Evolutionary conservation across 1,139 yeast genomes (phyloP).

Genomic region (Arxiozyma slooffiae): DNA sequence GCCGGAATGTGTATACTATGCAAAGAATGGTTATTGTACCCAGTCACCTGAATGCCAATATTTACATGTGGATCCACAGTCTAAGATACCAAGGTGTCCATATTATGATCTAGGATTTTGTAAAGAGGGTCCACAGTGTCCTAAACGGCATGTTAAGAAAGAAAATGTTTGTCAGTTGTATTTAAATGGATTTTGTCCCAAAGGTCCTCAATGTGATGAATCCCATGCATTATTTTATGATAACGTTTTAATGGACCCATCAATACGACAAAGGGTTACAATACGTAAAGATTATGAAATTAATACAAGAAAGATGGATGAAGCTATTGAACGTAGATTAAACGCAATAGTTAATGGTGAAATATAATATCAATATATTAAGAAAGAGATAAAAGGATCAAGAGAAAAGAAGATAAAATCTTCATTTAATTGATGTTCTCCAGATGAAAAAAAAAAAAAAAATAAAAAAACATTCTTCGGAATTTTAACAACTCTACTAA

Average conservation of each 20-base stretch:
- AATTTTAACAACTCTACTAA: no score
- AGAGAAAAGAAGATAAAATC: neutral
- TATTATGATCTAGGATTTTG: slow-evolving; percentile 86
- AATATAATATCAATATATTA: neutral
- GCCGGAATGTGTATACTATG: slow-evolving; percentile 91
- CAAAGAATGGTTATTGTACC: slow-evolving; percentile 85
- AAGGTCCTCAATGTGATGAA: slow-evolving; percentile 26
- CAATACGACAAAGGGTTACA: slow-evolving; percentile 5
- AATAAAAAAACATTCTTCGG: no score
- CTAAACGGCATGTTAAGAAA: slow-evolving; percentile 70
- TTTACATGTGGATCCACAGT: slow-evolving; percentile 81
- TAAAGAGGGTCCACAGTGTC: slow-evolving; percentile 83
- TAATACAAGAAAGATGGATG: slow-evolving; percentile 29
- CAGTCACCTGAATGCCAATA: slow-evolving; percentile 92
- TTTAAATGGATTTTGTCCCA: slow-evolving; percentile 87
- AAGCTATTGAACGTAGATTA: slow-evolving; percentile 29
- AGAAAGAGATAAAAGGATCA: slow-evolving; percentile 11
- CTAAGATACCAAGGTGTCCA: slow-evolving; percentile 77
- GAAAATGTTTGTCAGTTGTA: slow-evolving; percentile 68
- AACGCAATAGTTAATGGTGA: slow-evolving; percentile 31
- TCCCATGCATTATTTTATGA: slow-evolving; percentile 23
- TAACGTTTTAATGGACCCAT: slow-evolving; percentile 19
- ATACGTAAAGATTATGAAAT: slow-evolving; percentile 29
- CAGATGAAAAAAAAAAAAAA: neutral
- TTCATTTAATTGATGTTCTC: no score